phyloP scores from a whole-genome alignment of 1,139 yeast genomes.

The Debaryomyces sp. region DNA sequence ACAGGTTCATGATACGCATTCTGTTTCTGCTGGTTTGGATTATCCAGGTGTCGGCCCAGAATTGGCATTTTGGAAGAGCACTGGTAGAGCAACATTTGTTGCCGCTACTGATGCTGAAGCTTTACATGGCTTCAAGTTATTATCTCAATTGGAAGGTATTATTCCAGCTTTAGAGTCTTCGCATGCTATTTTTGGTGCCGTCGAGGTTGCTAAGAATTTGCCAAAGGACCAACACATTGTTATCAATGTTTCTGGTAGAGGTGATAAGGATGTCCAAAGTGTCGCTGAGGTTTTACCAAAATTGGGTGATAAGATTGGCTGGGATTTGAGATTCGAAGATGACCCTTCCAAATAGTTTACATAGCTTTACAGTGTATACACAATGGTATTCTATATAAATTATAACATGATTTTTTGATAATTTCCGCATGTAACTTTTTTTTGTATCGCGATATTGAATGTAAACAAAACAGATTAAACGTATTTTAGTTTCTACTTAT shows the following conservation, averaged over 20 bases:
- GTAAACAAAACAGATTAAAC: background rate
- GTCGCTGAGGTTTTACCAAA: constrained; percentile 92
- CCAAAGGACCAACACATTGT: constrained; percentile 77
- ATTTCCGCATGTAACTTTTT: background rate
- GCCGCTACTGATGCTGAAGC: constrained; percentile 97
- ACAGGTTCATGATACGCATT: constrained; percentile 96
- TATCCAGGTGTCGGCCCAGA: constrained; percentile 99
- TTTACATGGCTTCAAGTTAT: constrained; percentile 79
- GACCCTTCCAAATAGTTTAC: constrained; percentile 40
- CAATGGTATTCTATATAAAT: background rate
- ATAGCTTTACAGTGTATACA: background rate
- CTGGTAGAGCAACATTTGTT: constrained; percentile 86
- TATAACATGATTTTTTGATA: background rate
- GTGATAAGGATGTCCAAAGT: constrained; percentile 98
- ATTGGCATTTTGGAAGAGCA: constrained; percentile 90
- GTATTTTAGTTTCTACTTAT: background rate
- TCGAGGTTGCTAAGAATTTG: constrained; percentile 85
- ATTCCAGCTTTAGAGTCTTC: constrained; percentile 98
- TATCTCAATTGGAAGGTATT: constrained; percentile 95
- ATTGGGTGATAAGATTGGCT: constrained; percentile 86
- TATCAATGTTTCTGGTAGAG: constrained; percentile 94
- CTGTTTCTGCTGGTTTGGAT: constrained; percentile 97
- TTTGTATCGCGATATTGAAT: background rate
- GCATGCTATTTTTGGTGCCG: constrained; percentile 92
- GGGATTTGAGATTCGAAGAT: constrained; percentile 91